phyloP scores from a whole-genome alignment of 139 green algal species.

The Chlamydomonas asymmetrica region DNA sequence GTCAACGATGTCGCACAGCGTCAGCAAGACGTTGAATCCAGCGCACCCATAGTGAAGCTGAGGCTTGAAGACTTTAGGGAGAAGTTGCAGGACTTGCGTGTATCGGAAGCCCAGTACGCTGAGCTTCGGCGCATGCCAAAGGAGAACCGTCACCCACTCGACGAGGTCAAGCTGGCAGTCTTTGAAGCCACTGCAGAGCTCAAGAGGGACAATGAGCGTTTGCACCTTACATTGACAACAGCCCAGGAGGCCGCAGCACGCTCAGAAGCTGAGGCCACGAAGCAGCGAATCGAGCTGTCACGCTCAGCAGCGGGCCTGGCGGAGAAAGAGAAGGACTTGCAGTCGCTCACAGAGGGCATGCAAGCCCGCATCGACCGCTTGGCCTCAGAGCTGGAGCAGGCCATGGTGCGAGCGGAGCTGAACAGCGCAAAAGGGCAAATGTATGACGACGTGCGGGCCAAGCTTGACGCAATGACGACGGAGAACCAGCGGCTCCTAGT shows the following conservation, averaged over 20 bases:
- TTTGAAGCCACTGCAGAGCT: slow-evolving; percentile 28
- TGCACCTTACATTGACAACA: slow-evolving; percentile 8
- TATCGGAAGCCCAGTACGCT: slow-evolving; percentile 32
- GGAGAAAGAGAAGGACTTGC: slow-evolving; percentile 45
- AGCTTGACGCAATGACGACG: slow-evolving; percentile 22
- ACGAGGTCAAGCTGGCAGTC: slow-evolving; percentile 32
- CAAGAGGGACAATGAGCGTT: slow-evolving; percentile 19
- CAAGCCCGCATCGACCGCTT: slow-evolving; percentile 43
- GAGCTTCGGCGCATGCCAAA: slow-evolving; percentile 37
- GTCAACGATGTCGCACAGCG: slow-evolving; percentile 28
- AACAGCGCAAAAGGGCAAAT: slow-evolving; percentile 45
- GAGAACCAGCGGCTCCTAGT: slow-evolving; percentile 46
- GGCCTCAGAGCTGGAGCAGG: slow-evolving; percentile 41
- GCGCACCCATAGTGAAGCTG: slow-evolving; percentile 27
- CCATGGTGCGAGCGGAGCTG: slow-evolving; percentile 38
- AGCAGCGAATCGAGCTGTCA: slow-evolving; percentile 7
- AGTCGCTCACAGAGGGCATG: slow-evolving; percentile 32
- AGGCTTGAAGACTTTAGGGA: slow-evolving; percentile 31
- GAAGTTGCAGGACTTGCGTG: slow-evolving; percentile 33
- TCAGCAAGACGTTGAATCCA: slow-evolving; percentile 45
- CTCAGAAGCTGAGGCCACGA: slow-evolving; percentile 29
- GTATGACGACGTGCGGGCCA: slow-evolving; percentile 47
- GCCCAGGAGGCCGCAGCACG: slow-evolving; percentile 24
- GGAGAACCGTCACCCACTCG: slow-evolving; percentile 25
- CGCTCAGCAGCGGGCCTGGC: slow-evolving; percentile 29